Conservation (phyloP, 345 rosid genomes). For the Arabis alpina region DNA sequence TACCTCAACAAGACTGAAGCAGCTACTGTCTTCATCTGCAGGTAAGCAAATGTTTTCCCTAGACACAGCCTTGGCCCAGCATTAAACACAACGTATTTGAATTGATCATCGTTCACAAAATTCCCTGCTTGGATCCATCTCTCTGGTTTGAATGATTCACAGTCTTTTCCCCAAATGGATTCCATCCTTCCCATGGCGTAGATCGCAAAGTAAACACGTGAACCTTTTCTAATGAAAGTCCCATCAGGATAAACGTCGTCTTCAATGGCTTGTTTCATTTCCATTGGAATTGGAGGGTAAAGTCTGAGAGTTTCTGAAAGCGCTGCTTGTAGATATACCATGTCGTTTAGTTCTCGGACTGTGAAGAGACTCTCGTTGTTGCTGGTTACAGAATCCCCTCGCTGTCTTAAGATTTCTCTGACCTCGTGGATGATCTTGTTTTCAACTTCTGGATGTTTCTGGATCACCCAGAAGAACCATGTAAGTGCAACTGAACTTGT, state of each 20-base stretch:
- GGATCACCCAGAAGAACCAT: conserved; percentile 57
- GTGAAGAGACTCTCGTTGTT: conserved; percentile 36
- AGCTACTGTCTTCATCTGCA: conserved; percentile 52
- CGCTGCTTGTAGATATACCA: conserved; percentile 63
- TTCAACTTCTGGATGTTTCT: conserved; percentile 48
- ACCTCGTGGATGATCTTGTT: conserved; percentile 41
- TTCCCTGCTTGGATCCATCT: conserved; percentile 50
- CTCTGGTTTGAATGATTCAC: conserved; percentile 58
- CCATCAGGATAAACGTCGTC: conserved; percentile 69
- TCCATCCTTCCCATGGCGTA: conserved; percentile 78
- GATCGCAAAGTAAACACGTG: conserved; percentile 56
- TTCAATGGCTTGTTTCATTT: conserved; percentile 54
- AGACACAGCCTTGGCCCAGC: conserved; percentile 51
- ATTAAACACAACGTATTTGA: conserved; percentile 51
- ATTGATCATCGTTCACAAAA: conserved; percentile 40
- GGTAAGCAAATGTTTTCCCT: conserved; percentile 51
- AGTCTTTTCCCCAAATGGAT: conserved; percentile 58
- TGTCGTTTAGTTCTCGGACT: conserved; percentile 46
- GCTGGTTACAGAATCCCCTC: conserved; percentile 28
- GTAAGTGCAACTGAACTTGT: conserved; percentile 59
- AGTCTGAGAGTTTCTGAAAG: conserved; percentile 59
- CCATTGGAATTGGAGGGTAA: conserved; percentile 69
- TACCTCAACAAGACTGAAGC: conserved; percentile 42
- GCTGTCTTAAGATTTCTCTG: conserved; percentile 19
- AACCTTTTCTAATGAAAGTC: conserved; percentile 53